Conservation (phyloP, 2,329 filamentous ascomycete genomes). For the Xylaria sp. region DNA sequence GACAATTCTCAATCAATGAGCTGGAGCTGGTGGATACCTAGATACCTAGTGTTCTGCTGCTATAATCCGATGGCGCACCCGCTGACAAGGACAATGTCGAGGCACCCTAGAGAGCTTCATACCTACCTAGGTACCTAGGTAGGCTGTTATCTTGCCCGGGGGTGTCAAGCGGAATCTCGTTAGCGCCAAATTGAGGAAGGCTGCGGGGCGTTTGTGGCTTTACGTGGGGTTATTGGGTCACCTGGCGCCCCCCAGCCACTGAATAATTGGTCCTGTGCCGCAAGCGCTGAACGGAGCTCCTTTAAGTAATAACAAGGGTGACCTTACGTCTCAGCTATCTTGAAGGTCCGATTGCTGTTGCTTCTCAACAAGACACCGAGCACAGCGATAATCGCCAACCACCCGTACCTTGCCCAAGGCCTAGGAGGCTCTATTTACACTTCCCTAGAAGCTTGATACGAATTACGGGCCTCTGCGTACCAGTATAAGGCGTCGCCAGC, state of each 20-base stretch:
- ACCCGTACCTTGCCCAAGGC: background rate
- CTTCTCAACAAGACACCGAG: background rate
- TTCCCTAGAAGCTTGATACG: background rate
- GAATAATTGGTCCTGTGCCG: constrained; percentile 8
- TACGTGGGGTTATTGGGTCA: constrained; percentile 21
- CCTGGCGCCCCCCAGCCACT: constrained; percentile 25
- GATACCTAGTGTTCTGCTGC: background rate
- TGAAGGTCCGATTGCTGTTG: constrained; percentile 11
- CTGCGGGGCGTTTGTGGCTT: constrained; percentile 24
- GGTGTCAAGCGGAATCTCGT: background rate
- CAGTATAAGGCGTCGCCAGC: constrained; percentile 1
- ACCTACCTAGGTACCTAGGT: too few species aligned
- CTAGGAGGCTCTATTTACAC: background rate
- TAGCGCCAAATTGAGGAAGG: background rate
- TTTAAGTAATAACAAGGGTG: constrained; percentile 21
- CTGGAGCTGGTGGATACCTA: background rate
- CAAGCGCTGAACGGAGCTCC: constrained; percentile 15
- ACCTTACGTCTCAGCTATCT: constrained; percentile 20
- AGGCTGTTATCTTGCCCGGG: background rate
- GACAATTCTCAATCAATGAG: background rate
- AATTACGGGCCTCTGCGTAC: background rate
- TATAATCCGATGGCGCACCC: too few species aligned
- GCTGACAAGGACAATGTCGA: background rate
- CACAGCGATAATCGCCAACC: background rate
- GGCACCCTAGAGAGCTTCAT: background rate